phyloP scores from a whole-genome alignment of 1,139 yeast genomes.

The Zhuliangozyma parablackwelliae region DNA sequence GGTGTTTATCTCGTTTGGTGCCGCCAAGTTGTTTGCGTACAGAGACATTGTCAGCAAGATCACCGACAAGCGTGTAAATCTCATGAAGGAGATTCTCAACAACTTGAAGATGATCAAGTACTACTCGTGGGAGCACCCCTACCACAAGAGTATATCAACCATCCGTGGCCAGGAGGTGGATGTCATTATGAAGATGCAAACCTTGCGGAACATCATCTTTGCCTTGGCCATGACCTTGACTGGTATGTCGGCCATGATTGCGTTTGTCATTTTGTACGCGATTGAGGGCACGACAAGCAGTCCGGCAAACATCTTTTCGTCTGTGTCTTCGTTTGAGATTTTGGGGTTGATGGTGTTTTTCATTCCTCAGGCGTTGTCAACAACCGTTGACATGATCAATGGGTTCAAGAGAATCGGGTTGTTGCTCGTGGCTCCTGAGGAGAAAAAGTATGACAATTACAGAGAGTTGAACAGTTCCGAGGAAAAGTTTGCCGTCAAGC shows the following conservation, averaged over 20 bases:
- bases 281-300: constrained; percentile 37
- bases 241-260: constrained; percentile 58
- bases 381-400: constrained; percentile 59
- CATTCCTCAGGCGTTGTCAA: constrained; percentile 64
- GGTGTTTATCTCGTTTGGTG: constrained; percentile 35
- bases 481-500: constrained; percentile 22
- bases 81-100: constrained; percentile 60
- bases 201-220: constrained; percentile 50
- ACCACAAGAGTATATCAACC: constrained; percentile 35
- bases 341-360: constrained; percentile 46
- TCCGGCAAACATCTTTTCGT: constrained; percentile 73
- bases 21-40: constrained; percentile 35
- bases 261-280: constrained; percentile 64
- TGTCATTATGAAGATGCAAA: constrained; percentile 44
- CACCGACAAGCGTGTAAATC: constrained; percentile 58
- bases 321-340: constrained; percentile 65
- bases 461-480: constrained; percentile 34
- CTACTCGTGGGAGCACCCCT: constrained; percentile 64
- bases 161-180: constrained; percentile 47
- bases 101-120: constrained; percentile 67
- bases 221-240: constrained; percentile 58
- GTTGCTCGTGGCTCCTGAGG: constrained; percentile 32
- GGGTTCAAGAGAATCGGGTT: constrained; percentile 58
- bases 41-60: constrained; percentile 42
- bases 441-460: constrained; percentile 8